Conservation (phyloP, 2,329 filamentous ascomycete species). For the Fusarium denticulatum region DNA sequence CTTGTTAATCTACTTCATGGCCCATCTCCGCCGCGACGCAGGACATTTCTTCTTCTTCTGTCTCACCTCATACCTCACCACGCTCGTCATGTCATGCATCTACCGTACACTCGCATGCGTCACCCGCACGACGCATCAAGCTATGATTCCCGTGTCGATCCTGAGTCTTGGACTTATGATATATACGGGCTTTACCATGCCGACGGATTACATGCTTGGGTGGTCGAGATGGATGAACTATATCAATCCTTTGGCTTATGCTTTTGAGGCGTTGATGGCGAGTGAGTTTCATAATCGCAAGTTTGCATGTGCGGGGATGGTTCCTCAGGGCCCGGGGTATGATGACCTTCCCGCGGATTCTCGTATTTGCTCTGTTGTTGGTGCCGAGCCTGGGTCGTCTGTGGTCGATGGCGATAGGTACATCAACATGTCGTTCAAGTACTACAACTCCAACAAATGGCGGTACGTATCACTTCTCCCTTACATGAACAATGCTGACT, state of each 20-base stretch:
- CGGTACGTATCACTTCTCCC: neutral
- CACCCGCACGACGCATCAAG: slow-evolving; percentile 44
- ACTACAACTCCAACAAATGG: slow-evolving; percentile 68
- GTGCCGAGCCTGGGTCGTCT: slow-evolving; percentile 62
- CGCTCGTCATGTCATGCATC: slow-evolving; percentile 44
- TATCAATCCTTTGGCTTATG: slow-evolving; percentile 70
- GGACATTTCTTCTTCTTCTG: slow-evolving; percentile 71
- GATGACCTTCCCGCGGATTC: slow-evolving; percentile 54
- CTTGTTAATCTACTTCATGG: slow-evolving; percentile 70
- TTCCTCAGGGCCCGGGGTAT: slow-evolving; percentile 50
- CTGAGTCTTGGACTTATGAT: slow-evolving; percentile 64
- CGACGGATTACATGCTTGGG: slow-evolving; percentile 41
- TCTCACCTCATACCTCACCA: slow-evolving; percentile 51
- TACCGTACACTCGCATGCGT: slow-evolving; percentile 46
- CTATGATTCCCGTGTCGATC: slow-evolving; percentile 62
- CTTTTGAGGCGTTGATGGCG: slow-evolving; percentile 41
- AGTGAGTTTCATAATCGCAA: slow-evolving; percentile 56
- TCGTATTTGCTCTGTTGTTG: slow-evolving; percentile 64
- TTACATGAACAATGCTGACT: rapidly evolving
- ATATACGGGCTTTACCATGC: slow-evolving; percentile 49
- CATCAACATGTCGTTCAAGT: slow-evolving; percentile 64
- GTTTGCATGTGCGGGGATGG: slow-evolving; percentile 64
- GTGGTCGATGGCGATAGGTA: slow-evolving; percentile 70
- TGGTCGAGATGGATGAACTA: slow-evolving; percentile 70
- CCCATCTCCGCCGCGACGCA: slow-evolving; percentile 66